These are phyloP conservation scores for Salix suchowensis DNA, from an alignment of 345 rosid genomes.

Conservation along the genomic window DNA sequence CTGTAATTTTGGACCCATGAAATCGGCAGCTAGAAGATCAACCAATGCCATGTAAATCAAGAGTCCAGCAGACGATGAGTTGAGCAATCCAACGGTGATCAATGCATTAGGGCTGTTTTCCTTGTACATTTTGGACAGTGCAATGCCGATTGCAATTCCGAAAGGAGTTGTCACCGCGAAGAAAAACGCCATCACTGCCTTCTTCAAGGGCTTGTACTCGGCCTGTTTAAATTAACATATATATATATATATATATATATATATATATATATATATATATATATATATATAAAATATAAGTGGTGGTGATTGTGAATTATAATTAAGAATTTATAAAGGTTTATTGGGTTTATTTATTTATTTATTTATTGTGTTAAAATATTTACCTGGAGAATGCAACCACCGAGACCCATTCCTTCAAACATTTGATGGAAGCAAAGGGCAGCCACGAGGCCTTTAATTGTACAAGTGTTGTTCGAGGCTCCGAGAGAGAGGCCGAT, in stretches of 20 bases:
- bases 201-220: background rate
- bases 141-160: slow-evolving; percentile 61
- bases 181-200: slow-evolving; percentile 44
- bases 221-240: background rate
- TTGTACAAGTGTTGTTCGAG: slow-evolving; percentile 43
- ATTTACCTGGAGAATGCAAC: slow-evolving; percentile 53
- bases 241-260: no score
- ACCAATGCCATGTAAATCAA: slow-evolving; percentile 71
- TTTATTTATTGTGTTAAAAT: no score
- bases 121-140: slow-evolving; percentile 31
- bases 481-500: slow-evolving; percentile 67
- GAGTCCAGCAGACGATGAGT: slow-evolving; percentile 62
- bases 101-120: slow-evolving; percentile 52
- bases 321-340: no score
- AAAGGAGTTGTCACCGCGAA: slow-evolving; percentile 60
- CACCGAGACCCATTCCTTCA: slow-evolving; percentile 78
- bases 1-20: slow-evolving; percentile 49
- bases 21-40: slow-evolving; percentile 62
- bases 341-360: no score
- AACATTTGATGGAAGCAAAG: slow-evolving; percentile 73
- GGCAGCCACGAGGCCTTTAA: slow-evolving; percentile 54
- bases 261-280: no score
- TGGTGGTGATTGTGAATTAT: no score
- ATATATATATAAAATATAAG: no score
- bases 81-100: slow-evolving; percentile 50